Evolutionary conservation across 2,329 filamentous ascomycete species (phyloP), one percentile per base, ranked within the genome.

Genomic region (Ilyonectria mors-panacis): DNA sequence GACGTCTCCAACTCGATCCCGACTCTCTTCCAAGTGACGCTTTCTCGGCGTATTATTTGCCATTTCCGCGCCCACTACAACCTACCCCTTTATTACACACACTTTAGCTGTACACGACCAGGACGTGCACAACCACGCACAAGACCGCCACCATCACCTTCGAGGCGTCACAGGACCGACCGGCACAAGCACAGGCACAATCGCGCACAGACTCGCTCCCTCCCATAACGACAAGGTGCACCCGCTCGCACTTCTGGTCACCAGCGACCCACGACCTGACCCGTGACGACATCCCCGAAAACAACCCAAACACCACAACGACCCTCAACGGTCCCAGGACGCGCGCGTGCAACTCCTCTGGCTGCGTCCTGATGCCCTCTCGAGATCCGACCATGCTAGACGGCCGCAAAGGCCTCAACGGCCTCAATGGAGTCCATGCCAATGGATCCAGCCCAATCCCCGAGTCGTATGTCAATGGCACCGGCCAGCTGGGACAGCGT

Each of bases 381-480:
- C 56, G 66, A 62, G 61, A 68, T 37, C 63, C 70, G 48, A 63
- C 56, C 62, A 76, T 76, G 74, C 57, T 56, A 15, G 73, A 71
- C 64, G 74, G 70, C 67, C 64, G 67, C 71, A 75, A 74, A 55
- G 70, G 71, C 51, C 66, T 48, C 59, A 73, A 67, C 60, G 59
- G 57, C 62, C 57, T 56, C 61, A 70, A 70, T 39, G 65, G 67
- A 26, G 35, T 26, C 48, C 59, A 54, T 54, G 55, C 58, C 66
- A 73, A 74, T 68, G 67, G 69, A 44, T 70, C 75, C 59, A 76
- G 73, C 68, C 67, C 66, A 26, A 60, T 70, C 39, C 77, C 76
- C 42, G 72, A 73, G 53, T 70, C 69, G 53, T 81, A 79, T 51
- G 70, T 76, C 67, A 82, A 81, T 63, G 78, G 80, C 69, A 79